Conservation (phyloP, 306 rosid genomes). For the Neltuma alba region DNA sequence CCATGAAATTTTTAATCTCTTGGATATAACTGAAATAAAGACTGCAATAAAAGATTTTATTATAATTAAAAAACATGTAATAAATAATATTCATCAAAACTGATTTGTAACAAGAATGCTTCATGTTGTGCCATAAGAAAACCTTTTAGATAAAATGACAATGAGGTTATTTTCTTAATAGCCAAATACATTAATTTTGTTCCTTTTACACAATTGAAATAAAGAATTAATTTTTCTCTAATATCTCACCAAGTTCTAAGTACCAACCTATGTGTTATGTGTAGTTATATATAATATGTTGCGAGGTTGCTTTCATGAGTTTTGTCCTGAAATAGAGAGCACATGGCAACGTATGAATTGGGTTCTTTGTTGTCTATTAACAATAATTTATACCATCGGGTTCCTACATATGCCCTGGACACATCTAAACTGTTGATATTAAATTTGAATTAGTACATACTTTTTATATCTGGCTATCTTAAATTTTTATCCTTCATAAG, state of each 20-base stretch:
- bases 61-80: background rate
- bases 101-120: background rate
- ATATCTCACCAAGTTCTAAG: no score
- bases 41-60: background rate
- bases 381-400: background rate
- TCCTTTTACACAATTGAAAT: background rate
- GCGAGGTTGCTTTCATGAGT: slow-evolving; percentile 37
- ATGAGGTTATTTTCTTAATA: background rate
- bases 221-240: no score
- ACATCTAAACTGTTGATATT: background rate
- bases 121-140: background rate
- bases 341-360: background rate
- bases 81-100: background rate
- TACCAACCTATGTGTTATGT: no score
- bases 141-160: background rate
- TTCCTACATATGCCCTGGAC: background rate
- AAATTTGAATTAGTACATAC: background rate
- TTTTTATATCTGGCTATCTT: background rate
- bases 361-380: background rate
- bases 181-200: background rate
- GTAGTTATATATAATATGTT: no score
- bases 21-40: background rate
- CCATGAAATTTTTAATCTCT: background rate
- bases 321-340: slow-evolving; percentile 28
- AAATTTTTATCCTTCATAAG: background rate